phyloP scores from a whole-genome alignment of 192 early-diverging fungal species.

The Coemansia sp. region DNA sequence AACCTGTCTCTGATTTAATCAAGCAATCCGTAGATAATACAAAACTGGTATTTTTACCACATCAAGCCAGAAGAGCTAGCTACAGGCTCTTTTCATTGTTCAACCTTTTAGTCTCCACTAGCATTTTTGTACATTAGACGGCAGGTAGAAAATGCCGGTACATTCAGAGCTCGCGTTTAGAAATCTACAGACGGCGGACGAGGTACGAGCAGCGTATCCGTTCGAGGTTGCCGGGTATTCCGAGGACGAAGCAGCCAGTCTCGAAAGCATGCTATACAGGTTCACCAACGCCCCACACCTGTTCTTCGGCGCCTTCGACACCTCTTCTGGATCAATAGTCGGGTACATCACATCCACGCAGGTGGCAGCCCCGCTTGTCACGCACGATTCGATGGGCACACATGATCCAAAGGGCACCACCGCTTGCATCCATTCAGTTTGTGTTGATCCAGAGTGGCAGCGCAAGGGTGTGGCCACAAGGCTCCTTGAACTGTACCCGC shows the following conservation, averaged over 20 bases:
- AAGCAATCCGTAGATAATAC: background rate
- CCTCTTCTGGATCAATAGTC: constrained; percentile 30
- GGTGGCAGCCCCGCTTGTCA: constrained; percentile 43
- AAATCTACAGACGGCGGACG: constrained; percentile 8
- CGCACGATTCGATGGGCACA: constrained; percentile 62
- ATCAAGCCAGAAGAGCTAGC: too few relatives aligned
- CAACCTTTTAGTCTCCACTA: too few relatives aligned
- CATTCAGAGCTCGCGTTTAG: constrained; percentile 10
- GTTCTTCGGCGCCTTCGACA: constrained; percentile 43
- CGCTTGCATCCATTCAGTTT: constrained; percentile 70
- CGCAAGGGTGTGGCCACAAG: constrained; percentile 60
- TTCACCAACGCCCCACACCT: constrained; percentile 29
- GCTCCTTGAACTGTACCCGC: constrained; percentile 55
- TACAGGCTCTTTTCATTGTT: too few relatives aligned
- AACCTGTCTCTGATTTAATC: background rate
- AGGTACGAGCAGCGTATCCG: constrained; percentile 19
- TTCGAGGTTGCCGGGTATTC: constrained; percentile 32
- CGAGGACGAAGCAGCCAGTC: constrained; percentile 37
- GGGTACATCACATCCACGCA: constrained; percentile 67
- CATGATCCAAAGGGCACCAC: constrained; percentile 64
- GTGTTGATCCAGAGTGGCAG: constrained; percentile 52
- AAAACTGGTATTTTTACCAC: too few relatives aligned
- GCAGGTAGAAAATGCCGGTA: background rate
- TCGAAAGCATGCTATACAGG: constrained; percentile 36
- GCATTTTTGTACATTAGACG: background rate